Evolutionary conservation across 2,329 filamentous ascomycete genomes (phyloP).

Genomic region (Raffaelea deltoideospora): DNA sequence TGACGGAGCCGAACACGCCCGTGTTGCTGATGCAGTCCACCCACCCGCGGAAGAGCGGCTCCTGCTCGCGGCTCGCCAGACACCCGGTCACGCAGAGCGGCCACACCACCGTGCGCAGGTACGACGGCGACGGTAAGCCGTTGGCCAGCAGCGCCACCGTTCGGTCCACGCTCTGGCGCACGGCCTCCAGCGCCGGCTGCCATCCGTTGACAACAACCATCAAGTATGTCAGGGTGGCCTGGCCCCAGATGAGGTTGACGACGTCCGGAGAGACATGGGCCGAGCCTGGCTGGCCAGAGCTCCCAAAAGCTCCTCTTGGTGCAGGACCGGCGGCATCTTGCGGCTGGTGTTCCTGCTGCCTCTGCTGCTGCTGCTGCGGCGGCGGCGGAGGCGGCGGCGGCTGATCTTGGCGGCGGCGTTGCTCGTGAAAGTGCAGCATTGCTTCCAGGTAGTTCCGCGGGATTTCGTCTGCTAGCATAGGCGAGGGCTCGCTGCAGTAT

Average conservation of each 20-base stretch:
- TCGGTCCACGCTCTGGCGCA: constrained; percentile 9
- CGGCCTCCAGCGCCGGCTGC: constrained; percentile 21
- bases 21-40: constrained; percentile 24
- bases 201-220: constrained; percentile 33
- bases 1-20: constrained; percentile 28
- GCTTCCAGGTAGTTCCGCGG: no score
- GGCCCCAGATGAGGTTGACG: constrained; percentile 26
- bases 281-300: background rate
- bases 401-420: no score
- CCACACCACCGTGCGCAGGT: constrained; percentile 19
- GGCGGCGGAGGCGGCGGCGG: no score
- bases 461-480: no score
- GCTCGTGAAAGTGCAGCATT: no score
- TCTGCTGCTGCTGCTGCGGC: no score
- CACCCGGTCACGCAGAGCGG: constrained; percentile 21
- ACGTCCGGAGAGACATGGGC: background rate
- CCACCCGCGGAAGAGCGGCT: constrained; percentile 25
- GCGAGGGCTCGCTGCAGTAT: no score
- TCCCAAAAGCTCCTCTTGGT: no score
- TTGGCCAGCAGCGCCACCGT: constrained; percentile 8
- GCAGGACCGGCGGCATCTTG: background rate
- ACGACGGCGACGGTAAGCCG: constrained; percentile 12
- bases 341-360: background rate
- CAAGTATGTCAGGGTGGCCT: constrained; percentile 31
- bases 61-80: constrained; percentile 22